These are phyloP conservation scores for Scedosporium apiospermum DNA, from an alignment of 2,329 filamentous ascomycete species.

Conservation along the genomic window DNA sequence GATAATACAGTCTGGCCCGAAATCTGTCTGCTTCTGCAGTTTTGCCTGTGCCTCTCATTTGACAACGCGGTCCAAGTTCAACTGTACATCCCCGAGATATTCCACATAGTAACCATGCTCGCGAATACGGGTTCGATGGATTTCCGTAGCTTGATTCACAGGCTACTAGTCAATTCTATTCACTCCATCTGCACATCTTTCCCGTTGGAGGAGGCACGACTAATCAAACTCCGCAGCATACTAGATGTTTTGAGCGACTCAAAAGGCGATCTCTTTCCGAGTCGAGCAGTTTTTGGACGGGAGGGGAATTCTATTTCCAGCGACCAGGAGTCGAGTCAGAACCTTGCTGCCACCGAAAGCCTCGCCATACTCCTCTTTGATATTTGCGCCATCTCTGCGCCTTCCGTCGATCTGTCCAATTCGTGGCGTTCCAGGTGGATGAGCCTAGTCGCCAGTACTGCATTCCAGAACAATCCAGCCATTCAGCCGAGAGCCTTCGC, in stretches of 20 bases:
- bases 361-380: conserved; percentile 55
- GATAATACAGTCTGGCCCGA: conserved; percentile 63
- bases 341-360: conserved; percentile 48
- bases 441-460: conserved; percentile 62
- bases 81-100: conserved; percentile 58
- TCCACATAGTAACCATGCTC: conserved; percentile 62
- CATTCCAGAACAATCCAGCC: conserved; percentile 63
- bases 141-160: conserved; percentile 50
- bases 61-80: conserved; percentile 59
- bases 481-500: conserved; percentile 61
- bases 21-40: conserved; percentile 56
- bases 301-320: conserved; percentile 47
- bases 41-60: conserved; percentile 58
- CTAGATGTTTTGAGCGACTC: conserved; percentile 52
- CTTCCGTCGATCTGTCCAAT: conserved; percentile 55
- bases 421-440: conserved; percentile 65
- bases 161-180: conserved; percentile 55
- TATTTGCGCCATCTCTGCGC: conserved; percentile 52
- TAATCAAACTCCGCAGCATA: conserved; percentile 44
- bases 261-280: conserved; percentile 47
- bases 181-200: conserved; percentile 61
- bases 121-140: conserved; percentile 53
- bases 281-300: conserved; percentile 31
- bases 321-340: conserved; percentile 40
- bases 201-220: conserved; percentile 46